Evolutionary conservation across 805 yeast species (phyloP).

Genomic region (Ogataea naganishii): DNA sequence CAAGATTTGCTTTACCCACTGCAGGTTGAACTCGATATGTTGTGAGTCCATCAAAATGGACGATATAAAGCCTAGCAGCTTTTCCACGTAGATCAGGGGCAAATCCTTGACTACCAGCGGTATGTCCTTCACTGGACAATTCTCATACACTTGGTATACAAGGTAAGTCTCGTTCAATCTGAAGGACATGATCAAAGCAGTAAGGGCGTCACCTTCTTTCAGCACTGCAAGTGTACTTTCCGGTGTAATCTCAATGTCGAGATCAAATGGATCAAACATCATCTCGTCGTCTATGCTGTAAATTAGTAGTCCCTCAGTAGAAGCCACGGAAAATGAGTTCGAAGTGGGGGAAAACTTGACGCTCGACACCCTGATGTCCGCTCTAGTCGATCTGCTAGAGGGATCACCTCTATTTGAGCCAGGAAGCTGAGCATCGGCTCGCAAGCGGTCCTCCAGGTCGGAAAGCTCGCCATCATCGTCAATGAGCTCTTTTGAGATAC

Average conservation of each 20-base stretch:
- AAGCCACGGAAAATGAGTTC: constrained; percentile 84
- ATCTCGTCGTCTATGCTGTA: constrained; percentile 70
- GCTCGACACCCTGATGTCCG: constrained; percentile 75
- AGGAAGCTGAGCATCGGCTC: constrained; percentile 69
- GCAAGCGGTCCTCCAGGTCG: constrained; percentile 60
- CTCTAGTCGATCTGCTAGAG: constrained; percentile 63
- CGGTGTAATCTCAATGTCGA: constrained; percentile 89
- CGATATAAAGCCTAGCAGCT: constrained; percentile 63
- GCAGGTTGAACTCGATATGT: constrained; percentile 75
- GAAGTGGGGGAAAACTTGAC: constrained; percentile 86
- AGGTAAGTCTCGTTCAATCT: constrained; percentile 77
- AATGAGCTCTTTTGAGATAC: constrained; percentile 61
- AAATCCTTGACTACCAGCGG: constrained; percentile 55
- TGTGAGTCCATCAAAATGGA: constrained; percentile 58
- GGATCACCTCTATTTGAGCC: constrained; percentile 84
- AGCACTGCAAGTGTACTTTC: constrained; percentile 58
- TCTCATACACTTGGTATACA: constrained; percentile 65
- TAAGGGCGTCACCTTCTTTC: constrained; percentile 52
- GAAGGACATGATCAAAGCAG: constrained; percentile 87
- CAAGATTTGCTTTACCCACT: constrained; percentile 71
- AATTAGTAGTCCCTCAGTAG: constrained; percentile 86
- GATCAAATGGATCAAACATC: constrained; percentile 88
- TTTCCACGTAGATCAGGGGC: constrained; percentile 69
- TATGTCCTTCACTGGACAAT: constrained; percentile 56
- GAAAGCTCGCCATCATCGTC: constrained; percentile 83